Percentiles rank a stretch among this genome's conserved stretches.
These are phyloP conservation scores for Lodderomyces orthopsilosis DNA, from an alignment of 1,139 yeast genomes.

Conservation along the genomic window DNA sequence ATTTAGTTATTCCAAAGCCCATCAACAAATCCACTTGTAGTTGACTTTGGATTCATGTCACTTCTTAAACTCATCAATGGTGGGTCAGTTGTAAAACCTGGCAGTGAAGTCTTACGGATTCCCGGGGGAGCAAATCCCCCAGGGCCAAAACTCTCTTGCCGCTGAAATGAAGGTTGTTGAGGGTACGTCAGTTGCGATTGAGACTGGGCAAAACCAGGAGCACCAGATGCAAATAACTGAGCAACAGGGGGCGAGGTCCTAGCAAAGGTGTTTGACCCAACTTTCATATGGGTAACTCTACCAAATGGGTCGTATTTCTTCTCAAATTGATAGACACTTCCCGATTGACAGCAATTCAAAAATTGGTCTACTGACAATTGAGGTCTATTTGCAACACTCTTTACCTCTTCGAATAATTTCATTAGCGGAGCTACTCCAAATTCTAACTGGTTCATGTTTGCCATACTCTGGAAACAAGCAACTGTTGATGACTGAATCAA, in stretches of 20 bases:
- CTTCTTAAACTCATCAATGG: slow-evolving; percentile 14
- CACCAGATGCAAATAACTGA: not conserved
- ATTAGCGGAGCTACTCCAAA: slow-evolving; percentile 39
- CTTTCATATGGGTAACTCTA: slow-evolving; percentile 43
- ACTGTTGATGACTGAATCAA: slow-evolving; percentile 22
- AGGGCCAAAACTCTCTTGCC: slow-evolving; percentile 1
- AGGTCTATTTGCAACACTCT: slow-evolving; percentile 24
- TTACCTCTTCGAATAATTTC: slow-evolving; percentile 33
- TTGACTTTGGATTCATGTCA: slow-evolving; percentile 10
- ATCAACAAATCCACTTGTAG: slow-evolving; percentile 16
- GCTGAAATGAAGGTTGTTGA: not conserved
- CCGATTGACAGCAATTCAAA: slow-evolving; percentile 31
- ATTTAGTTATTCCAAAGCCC: slow-evolving; percentile 5
- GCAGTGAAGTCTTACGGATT: slow-evolving; percentile 10
- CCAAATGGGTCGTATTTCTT: slow-evolving; percentile 49
- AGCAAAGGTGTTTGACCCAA: slow-evolving; percentile 13
- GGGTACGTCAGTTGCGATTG: not conserved
- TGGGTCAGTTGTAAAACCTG: slow-evolving; percentile 13
- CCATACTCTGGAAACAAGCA: slow-evolving; percentile 35
- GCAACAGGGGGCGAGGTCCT: slow-evolving; percentile 4
- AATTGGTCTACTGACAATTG: slow-evolving; percentile 43
- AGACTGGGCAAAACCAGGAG: not conserved
- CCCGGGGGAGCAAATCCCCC: slow-evolving; percentile 9
- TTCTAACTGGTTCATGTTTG: slow-evolving; percentile 32
- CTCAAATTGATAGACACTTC: slow-evolving; percentile 35